Percentiles rank a stretch among this genome's conserved stretches.
phyloP scores from a whole-genome alignment of 1,284 basidiomycete species.

The Fomitopsis palustris region DNA sequence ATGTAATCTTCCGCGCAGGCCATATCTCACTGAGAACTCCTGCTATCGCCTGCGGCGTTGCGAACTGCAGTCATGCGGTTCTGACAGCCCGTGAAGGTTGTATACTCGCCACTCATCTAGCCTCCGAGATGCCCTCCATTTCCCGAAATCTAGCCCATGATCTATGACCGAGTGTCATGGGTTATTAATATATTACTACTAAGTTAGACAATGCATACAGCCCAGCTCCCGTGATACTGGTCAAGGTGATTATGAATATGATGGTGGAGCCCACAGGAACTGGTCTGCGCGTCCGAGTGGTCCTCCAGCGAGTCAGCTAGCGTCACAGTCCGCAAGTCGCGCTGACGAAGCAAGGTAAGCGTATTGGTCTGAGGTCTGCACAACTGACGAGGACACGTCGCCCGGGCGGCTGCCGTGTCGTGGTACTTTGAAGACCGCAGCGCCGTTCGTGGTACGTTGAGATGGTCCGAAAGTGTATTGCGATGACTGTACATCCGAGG shows the following conservation, averaged over 20 bases:
- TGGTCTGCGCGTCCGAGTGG: background rate
- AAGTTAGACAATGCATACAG: background rate
- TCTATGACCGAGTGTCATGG: background rate
- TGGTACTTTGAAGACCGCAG: background rate
- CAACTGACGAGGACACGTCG: background rate
- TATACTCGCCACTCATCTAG: background rate
- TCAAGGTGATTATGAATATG: background rate
- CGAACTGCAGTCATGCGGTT: background rate
- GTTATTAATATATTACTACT: background rate
- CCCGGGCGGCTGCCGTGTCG: background rate
- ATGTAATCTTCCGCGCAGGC: background rate
- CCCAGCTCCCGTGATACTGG: background rate
- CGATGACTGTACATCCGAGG: slow-evolving; percentile 9
- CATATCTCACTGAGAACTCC: background rate
- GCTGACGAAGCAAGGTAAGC: background rate
- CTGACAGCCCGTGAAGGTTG: background rate
- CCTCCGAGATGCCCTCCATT: background rate
- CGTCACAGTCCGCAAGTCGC: background rate
- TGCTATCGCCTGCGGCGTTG: background rate
- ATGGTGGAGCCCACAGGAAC: background rate
- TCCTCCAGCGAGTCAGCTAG: background rate
- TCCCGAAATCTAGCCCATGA: background rate
- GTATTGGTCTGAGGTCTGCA: background rate
- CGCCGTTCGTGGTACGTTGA: background rate
- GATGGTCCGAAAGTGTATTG: slow-evolving; percentile 1